phyloP scores from a whole-genome alignment of 2,329 filamentous ascomycete genomes.

The Bipolaris bicolor region DNA sequence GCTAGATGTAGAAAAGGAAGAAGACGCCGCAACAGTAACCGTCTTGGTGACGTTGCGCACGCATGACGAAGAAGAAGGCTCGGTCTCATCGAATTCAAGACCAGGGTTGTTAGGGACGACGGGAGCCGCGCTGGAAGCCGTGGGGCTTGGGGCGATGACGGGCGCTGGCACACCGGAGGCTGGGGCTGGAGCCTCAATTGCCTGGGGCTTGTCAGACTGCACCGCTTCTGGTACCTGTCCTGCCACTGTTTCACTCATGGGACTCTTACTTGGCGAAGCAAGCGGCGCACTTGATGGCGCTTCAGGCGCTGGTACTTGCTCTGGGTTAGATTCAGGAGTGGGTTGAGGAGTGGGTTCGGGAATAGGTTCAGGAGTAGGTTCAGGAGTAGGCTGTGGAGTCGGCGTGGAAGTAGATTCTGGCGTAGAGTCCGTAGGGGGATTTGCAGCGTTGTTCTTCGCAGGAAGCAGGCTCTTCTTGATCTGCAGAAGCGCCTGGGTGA shows the following conservation, averaged over 20 bases:
- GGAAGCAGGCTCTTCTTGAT: slow-evolving; percentile 42
- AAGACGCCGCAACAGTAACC: slow-evolving; percentile 2
- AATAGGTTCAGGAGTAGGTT: neutral
- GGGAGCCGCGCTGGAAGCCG: slow-evolving; percentile 3
- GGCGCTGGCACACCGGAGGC: slow-evolving; percentile 1
- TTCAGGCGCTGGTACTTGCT: neutral
- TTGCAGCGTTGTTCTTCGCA: slow-evolving; percentile 30
- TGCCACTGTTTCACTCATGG: slow-evolving; percentile 10
- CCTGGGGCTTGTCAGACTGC: slow-evolving; percentile 16
- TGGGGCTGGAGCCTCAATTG: slow-evolving; percentile 3
- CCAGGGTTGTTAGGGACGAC: slow-evolving; percentile 21
- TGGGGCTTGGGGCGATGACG: slow-evolving; percentile 9
- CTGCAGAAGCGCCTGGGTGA: slow-evolving; percentile 52
- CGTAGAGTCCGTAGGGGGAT: slow-evolving; percentile 20
- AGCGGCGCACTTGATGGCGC: neutral
- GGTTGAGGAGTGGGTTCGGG: neutral
- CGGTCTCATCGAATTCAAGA: slow-evolving; percentile 15
- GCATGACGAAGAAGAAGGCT: slow-evolving; percentile 17
- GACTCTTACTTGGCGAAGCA: slow-evolving; percentile 5
- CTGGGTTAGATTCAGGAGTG: neutral
- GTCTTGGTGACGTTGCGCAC: slow-evolving; percentile 7
- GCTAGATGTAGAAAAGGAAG: slow-evolving; percentile 3
- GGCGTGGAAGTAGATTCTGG: slow-evolving; percentile 28
- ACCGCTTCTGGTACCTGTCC: neutral
- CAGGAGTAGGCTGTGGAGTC: neutral